These are phyloP conservation scores for barley (Hordeum vulgare) DNA, from an alignment of 176 grass and related monocot species.

Conservation along the genomic window DNA sequence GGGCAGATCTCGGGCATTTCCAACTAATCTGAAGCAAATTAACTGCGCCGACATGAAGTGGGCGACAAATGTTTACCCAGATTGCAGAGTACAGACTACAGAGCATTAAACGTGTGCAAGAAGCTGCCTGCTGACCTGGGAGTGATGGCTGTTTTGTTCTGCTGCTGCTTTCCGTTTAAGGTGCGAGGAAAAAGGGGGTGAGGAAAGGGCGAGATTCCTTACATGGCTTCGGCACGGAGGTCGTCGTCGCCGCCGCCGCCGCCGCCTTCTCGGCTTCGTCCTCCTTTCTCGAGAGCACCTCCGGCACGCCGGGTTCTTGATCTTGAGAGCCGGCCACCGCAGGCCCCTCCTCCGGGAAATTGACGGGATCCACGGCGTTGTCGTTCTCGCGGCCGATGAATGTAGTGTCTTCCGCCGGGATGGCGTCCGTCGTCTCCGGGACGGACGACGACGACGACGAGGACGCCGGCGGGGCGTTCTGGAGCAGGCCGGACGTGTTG, in stretches of 20 bases:
- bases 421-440: constrained; percentile 10
- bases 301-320: constrained; percentile 28
- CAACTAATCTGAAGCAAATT: constrained; percentile 3
- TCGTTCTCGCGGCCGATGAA: background rate
- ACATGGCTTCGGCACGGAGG: constrained; percentile 16
- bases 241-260: background rate
- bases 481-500: constrained; percentile 32
- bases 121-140: background rate
- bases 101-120: background rate
- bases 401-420: background rate
- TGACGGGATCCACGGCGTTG: background rate
- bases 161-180: background rate
- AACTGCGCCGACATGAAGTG: background rate
- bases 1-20: constrained; percentile 21
- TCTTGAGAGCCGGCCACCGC: background rate
- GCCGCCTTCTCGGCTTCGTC: background rate
- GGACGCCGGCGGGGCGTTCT: constrained; percentile 16
- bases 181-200: background rate
- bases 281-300: constrained; percentile 10
- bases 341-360: constrained; percentile 16
- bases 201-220: constrained; percentile 9
- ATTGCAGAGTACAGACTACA: background rate
- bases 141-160: background rate
- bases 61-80: background rate
- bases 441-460: constrained; percentile 3